These are phyloP conservation scores for Spathaspora girioi DNA, from an alignment of 805 yeast species.

Conservation along the genomic window DNA sequence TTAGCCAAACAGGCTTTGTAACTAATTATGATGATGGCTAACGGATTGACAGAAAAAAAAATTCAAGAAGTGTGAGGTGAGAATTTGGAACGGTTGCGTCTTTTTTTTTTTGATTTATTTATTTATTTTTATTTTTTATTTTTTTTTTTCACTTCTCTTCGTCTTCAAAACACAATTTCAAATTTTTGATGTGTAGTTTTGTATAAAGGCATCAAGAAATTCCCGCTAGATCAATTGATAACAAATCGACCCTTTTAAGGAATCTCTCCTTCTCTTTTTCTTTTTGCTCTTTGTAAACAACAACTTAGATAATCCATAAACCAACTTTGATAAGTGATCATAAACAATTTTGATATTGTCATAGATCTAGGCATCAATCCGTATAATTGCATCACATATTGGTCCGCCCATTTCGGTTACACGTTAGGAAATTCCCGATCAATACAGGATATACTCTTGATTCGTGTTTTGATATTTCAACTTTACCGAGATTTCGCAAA, in stretches of 20 bases:
- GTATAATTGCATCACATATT: not conserved
- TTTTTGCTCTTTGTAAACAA: slow-evolving; percentile 1
- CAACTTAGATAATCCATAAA: not conserved
- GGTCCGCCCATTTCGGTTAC: not conserved
- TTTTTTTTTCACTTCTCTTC: not conserved
- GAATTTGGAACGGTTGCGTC: not conserved
- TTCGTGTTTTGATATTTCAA: not conserved
- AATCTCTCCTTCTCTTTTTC: not conserved
- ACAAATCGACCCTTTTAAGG: not conserved
- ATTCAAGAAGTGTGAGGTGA: not conserved
- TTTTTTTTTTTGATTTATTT: not conserved
- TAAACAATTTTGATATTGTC: not conserved
- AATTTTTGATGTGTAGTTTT: not conserved
- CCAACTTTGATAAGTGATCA: not conserved
- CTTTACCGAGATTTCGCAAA: not conserved
- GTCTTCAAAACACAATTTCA: not conserved
- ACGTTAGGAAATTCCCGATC: not conserved
- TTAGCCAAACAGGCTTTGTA: not conserved
- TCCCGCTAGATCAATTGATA: not conserved
- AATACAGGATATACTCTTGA: not conserved
- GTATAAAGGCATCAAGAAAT: not conserved
- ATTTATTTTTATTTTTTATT: not conserved
- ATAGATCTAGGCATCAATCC: not conserved
- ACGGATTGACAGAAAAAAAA: not conserved
- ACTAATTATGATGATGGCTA: not conserved